A percentile compares a stretch with the other conserved stretches of the same genome.
phyloP scores from a whole-genome alignment of 1,139 yeast genomes.

The Suhomyces terraborum region DNA sequence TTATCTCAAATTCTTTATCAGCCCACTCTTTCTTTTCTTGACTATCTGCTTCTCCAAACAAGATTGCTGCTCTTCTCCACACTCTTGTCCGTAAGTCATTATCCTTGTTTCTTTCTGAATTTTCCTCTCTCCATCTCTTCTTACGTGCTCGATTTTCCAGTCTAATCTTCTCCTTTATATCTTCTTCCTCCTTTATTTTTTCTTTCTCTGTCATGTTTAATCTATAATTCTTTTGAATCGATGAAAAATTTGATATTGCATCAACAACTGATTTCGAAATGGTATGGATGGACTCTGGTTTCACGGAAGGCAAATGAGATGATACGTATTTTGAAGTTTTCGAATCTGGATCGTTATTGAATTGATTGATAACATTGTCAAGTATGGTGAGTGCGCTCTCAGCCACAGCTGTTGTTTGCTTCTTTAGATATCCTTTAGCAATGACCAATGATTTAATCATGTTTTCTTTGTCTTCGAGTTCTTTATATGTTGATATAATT shows the following conservation, averaged over 20 bases:
- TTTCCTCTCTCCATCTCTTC: conserved; percentile 87
- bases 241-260: conserved; percentile 32
- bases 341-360: conserved; percentile 16
- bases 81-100: conserved; percentile 82
- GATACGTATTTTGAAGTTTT: not conserved
- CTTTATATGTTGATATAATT: conserved; percentile 29
- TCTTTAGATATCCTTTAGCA: conserved; percentile 40
- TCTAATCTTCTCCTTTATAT: conserved; percentile 58
- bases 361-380: conserved; percentile 29
- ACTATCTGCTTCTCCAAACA: conserved; percentile 65
- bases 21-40: conserved; percentile 69
- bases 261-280: conserved; percentile 35
- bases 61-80: conserved; percentile 63
- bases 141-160: conserved; percentile 82
- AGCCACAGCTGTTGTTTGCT: conserved; percentile 18
- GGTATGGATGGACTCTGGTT: conserved; percentile 27
- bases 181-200: conserved; percentile 35
- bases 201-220: conserved; percentile 23
- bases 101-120: conserved; percentile 80
- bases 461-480: conserved; percentile 26
- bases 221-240: conserved; percentile 21
- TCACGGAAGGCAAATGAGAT: conserved; percentile 12
- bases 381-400: conserved; percentile 27
- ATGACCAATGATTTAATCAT: conserved; percentile 39
- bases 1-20: conserved; percentile 65